Percentiles rank a stretch among this genome's conserved stretches.
phyloP scores from a whole-genome alignment of 176 grass and related monocot species.

The Ensete ventricosum region DNA sequence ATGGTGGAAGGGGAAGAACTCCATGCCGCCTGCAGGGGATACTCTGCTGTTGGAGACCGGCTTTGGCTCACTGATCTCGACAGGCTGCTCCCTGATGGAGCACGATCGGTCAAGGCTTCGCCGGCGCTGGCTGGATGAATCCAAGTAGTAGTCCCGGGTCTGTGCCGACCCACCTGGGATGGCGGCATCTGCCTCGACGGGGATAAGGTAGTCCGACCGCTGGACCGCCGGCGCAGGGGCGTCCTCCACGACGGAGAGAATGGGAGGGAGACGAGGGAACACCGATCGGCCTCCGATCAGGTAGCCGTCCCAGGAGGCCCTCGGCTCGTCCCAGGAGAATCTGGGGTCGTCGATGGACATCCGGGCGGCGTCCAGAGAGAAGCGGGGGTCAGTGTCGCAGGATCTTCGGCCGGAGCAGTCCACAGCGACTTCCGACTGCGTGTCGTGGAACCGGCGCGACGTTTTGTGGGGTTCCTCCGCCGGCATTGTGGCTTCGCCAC shows the following conservation, averaged over 20 bases:
- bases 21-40: constrained; percentile 38
- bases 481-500: constrained; percentile 13
- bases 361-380: constrained; percentile 40
- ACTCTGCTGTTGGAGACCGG: constrained; percentile 64
- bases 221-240: constrained; percentile 10
- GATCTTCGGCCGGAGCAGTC: constrained; percentile 26
- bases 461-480: constrained; percentile 8
- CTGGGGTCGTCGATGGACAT: constrained; percentile 32
- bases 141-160: constrained; percentile 83
- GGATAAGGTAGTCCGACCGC: constrained; percentile 62
- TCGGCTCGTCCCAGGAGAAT: constrained; percentile 37
- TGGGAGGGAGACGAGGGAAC: constrained; percentile 26
- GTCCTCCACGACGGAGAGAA: constrained; percentile 39
- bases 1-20: constrained; percentile 42
- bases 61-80: constrained; percentile 19
- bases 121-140: constrained; percentile 64
- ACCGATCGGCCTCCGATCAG: constrained; percentile 18
- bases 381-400: constrained; percentile 33
- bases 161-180: constrained; percentile 54
- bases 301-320: constrained; percentile 52
- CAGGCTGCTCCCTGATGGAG: constrained; percentile 45
- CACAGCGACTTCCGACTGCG: constrained; percentile 27
- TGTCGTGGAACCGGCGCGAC: constrained; percentile 30
- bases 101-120: constrained; percentile 63
- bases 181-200: constrained; percentile 30